phyloP scores from a whole-genome alignment of 2,329 filamentous ascomycete genomes.

The Beauveria medogensis region DNA sequence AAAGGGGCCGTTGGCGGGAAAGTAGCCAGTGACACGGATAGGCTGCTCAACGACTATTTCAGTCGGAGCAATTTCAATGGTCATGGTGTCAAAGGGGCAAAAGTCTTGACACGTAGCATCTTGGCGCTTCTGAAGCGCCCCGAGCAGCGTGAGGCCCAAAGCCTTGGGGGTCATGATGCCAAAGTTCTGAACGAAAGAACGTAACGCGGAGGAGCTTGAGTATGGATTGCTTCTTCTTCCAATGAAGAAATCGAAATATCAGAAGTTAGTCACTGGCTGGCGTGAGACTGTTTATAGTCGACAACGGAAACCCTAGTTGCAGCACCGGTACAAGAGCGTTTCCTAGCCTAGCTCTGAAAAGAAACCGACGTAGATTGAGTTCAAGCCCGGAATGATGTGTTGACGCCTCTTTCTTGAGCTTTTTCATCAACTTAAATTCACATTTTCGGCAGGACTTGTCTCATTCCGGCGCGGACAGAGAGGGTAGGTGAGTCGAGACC shows the following conservation, averaged over 20 bases:
- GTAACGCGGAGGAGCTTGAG: neutral
- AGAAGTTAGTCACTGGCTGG: neutral
- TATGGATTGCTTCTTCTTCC: neutral
- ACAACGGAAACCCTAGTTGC: neutral
- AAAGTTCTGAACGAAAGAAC: neutral
- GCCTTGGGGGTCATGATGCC: constrained; percentile 3
- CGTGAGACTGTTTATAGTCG: neutral
- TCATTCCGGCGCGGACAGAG: neutral
- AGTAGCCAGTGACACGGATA: constrained; percentile 2
- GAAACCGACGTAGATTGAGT: neutral
- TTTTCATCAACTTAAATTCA: neutral
- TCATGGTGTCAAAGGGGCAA: constrained; percentile 3
- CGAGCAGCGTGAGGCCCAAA: neutral
- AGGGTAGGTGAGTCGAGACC: neutral
- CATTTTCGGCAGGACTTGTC: neutral
- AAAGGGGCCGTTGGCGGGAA: constrained; percentile 1
- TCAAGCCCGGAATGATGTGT: neutral
- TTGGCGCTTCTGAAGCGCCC: neutral
- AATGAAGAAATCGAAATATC: neutral
- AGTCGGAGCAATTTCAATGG: neutral
- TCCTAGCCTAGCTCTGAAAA: neutral
- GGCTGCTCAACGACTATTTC: neutral
- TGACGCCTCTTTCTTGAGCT: neutral
- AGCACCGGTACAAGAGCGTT: neutral
- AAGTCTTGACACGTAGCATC: neutral